Conservation (phyloP, 1,284 basidiomycete species). For the Gymnopus androsaceus region DNA sequence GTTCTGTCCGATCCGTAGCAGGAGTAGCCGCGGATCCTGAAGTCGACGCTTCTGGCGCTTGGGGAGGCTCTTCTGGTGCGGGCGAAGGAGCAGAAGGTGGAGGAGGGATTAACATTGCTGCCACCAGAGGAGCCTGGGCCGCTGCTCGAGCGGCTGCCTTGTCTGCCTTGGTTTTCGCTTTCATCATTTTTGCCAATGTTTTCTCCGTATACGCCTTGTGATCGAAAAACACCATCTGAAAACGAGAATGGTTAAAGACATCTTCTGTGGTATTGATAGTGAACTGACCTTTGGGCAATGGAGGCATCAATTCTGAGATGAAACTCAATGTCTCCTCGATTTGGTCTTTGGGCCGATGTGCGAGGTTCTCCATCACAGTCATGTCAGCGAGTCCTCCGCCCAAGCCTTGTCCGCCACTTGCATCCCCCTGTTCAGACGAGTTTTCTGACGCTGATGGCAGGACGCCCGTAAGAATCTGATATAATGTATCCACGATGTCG, state of each 20-base stretch:
- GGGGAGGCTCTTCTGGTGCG: slow-evolving; percentile 29
- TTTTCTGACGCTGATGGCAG: slow-evolving; percentile 65
- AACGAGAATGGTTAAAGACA: neutral
- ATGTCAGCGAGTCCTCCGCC: slow-evolving; percentile 90
- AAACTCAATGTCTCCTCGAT: slow-evolving; percentile 90
- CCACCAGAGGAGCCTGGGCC: slow-evolving; percentile 32
- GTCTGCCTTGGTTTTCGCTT: slow-evolving; percentile 78
- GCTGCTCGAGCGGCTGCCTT: slow-evolving; percentile 66
- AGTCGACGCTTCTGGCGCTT: slow-evolving; percentile 22
- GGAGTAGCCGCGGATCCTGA: slow-evolving; percentile 24
- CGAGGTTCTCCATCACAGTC: slow-evolving; percentile 96
- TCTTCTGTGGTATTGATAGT: slow-evolving; percentile 17
- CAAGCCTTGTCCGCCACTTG: slow-evolving; percentile 67
- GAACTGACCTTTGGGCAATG: slow-evolving; percentile 79
- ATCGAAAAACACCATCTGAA: slow-evolving; percentile 91
- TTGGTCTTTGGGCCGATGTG: slow-evolving; percentile 95
- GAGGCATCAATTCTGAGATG: slow-evolving; percentile 87
- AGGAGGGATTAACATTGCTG: slow-evolving; percentile 32
- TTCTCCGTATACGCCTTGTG: slow-evolving; percentile 89
- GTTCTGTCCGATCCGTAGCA: slow-evolving; percentile 60
- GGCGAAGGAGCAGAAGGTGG: slow-evolving; percentile 27
- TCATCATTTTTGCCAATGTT: slow-evolving; percentile 69
- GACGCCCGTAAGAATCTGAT: slow-evolving; percentile 92
- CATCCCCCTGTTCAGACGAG: slow-evolving; percentile 66
- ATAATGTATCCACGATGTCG: slow-evolving; percentile 86